phyloP scores from a whole-genome alignment of 1,284 basidiomycete species.

The Sanguinoderma infundibulare region DNA sequence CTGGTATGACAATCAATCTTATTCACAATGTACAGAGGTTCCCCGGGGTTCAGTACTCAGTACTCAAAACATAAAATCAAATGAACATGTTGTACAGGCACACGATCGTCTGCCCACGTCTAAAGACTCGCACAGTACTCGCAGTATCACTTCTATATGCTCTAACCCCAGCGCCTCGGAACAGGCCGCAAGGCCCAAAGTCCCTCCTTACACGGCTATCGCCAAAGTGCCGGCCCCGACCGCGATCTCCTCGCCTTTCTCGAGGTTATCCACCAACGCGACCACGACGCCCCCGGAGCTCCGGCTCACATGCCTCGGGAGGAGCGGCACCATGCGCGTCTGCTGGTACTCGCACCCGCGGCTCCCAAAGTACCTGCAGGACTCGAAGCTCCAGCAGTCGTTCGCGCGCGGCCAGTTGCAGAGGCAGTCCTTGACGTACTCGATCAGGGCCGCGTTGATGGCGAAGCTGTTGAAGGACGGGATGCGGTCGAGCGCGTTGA shows the following conservation, averaged over 20 bases:
- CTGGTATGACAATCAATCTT: too few species aligned
- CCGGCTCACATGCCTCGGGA: not conserved
- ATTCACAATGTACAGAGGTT: too few species aligned
- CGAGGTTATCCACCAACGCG: not conserved
- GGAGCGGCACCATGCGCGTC: not conserved
- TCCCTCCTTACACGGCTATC: too few species aligned
- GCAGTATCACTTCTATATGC: too few species aligned
- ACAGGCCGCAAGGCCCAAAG: too few species aligned
- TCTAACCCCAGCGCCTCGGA: too few species aligned
- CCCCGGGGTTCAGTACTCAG: too few species aligned
- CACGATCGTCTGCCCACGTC: too few species aligned
- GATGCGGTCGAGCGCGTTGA: not conserved
- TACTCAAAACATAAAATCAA: too few species aligned
- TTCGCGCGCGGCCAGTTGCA: constrained; percentile 34
- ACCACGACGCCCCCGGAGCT: not conserved
- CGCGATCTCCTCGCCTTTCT: not conserved
- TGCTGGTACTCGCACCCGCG: constrained; percentile 21
- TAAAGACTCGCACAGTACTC: too few species aligned
- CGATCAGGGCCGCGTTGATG: constrained; percentile 13
- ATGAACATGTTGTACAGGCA: too few species aligned
- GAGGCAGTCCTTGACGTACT: constrained; percentile 33
- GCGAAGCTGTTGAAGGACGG: not conserved
- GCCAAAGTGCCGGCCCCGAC: too few species aligned
- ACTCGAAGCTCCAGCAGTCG: constrained; percentile 40
- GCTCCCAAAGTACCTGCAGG: constrained; percentile 37